phyloP scores from a whole-genome alignment of 108 stramenopile species.

The Cyclostephanos tholiformis region DNA sequence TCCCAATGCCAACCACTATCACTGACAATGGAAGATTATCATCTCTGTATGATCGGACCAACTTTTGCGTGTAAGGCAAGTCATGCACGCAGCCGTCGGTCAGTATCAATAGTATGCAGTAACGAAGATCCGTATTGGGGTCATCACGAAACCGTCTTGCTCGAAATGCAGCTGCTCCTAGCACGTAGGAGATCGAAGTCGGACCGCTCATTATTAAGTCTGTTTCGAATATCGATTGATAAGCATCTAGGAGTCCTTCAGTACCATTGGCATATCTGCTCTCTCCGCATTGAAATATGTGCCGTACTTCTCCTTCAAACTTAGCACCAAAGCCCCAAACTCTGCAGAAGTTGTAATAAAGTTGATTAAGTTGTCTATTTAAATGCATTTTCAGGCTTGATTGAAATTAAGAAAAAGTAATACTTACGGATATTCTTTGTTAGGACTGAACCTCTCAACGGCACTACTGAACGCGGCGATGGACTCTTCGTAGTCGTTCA shows the following conservation, averaged over 20 bases:
- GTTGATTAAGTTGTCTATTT: neutral
- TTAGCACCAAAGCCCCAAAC: slow-evolving; percentile 92
- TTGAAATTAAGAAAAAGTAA: neutral
- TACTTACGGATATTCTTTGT: slow-evolving; percentile 60
- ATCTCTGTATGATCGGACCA: slow-evolving; percentile 50
- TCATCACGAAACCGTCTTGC: slow-evolving; percentile 49
- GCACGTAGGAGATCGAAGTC: slow-evolving; percentile 60
- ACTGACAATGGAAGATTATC: slow-evolving; percentile 74
- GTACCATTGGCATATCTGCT: slow-evolving; percentile 51
- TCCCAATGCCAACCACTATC: slow-evolving; percentile 81
- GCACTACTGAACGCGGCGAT: slow-evolving; percentile 73
- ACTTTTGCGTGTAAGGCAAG: slow-evolving; percentile 61
- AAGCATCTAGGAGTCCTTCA: slow-evolving; percentile 71
- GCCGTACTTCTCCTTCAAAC: slow-evolving; percentile 58
- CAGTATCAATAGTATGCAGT: slow-evolving; percentile 77
- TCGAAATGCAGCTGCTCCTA: slow-evolving; percentile 61
- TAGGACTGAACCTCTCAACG: slow-evolving; percentile 61
- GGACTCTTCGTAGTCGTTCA: slow-evolving; percentile 77
- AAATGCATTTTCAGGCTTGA: no score
- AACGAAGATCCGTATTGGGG: slow-evolving; percentile 37
- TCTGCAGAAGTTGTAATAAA: neutral
- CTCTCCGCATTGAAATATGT: slow-evolving; percentile 56
- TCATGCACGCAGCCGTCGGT: slow-evolving; percentile 88
- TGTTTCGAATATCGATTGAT: slow-evolving; percentile 59
- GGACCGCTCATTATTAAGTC: slow-evolving; percentile 69